Percentiles rank a stretch among this genome's conserved stretches.
Conservation (phyloP, 192 early-diverging fungal species). For the Backusella australiensis region DNA sequence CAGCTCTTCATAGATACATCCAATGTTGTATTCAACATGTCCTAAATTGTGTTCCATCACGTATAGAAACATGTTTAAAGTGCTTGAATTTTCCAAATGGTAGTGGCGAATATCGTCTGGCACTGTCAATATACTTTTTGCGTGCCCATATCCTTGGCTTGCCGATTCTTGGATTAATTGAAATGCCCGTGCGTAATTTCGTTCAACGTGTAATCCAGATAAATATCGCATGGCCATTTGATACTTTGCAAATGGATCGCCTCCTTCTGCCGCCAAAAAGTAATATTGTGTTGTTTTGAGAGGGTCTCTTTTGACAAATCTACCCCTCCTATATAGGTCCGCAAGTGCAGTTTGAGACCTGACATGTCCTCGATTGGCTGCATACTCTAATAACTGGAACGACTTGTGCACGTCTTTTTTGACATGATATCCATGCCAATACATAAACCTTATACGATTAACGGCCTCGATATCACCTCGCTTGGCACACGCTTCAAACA, state of each 20-base stretch:
- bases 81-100: neutral
- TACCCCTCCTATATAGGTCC: neutral
- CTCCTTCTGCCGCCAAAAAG: neutral
- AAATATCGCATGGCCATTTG: neutral
- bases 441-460: neutral
- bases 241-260: neutral
- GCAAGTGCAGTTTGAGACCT: neutral
- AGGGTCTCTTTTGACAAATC: neutral
- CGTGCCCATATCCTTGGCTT: neutral
- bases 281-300: neutral
- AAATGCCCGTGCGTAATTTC: neutral
- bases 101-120: neutral
- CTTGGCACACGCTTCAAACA: neutral
- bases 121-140: neutral
- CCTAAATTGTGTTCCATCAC: neutral
- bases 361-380: neutral
- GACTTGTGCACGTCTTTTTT: neutral
- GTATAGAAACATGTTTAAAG: neutral
- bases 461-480: neutral
- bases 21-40: neutral
- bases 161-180: neutral
- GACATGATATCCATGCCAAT: neutral
- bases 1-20: neutral
- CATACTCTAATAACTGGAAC: neutral
- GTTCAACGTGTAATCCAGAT: neutral